Base-by-base conservation (phyloP, 1,139 yeast genomes). In the Candida glucosophila region DNA sequence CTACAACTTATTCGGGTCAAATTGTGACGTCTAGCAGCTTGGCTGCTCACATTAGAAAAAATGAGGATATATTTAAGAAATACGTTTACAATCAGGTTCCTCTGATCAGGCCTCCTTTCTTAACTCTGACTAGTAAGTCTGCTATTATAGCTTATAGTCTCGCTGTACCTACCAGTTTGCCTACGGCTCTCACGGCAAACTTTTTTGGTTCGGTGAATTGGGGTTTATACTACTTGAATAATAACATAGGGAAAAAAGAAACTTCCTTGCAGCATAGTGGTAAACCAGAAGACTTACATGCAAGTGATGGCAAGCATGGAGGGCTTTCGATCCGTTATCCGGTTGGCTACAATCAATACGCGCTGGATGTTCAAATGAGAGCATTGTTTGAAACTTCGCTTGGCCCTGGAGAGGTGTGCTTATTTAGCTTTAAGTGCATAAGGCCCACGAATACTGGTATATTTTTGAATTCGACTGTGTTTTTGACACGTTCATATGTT, bases 201-300 rank as follows among this genome's bases (percentile, higher is more conserved):
- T 68, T 79, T 14, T 86, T 96, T 95, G 97, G 98, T 1, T 75
- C 85, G 19, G 80, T 82, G 4, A 82, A 86, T 47, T 79, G 90
- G 92, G 85, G 85, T 4, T 49, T 70, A 15, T 76, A 75, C 40
- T 73, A 74, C 37, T 43, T 69, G 32, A n/a, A n/a, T n/a, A n/a
- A n/a, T n/a, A n/a, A n/a, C n/a, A n/a, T n/a, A n/a, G n/a, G n/a
- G n/a, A n/a, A n/a, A n/a, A n/a, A n/a, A n/a, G n/a, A n/a, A n/a
- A n/a, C n/a, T n/a, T n/a, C n/a, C n/a, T n/a, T n/a, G n/a, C n/a
- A n/a, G n/a, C 53, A 58, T 26, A 50, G 48, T 25, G 15, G 29
- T n/a, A 15, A 23, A 8, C 31, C 24, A 13, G n/a, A n/a, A n/a
- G n/a, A n/a, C n/a, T 10, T 19, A 19, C 12, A 19, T 13, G 21